phyloP scores from a whole-genome alignment of 2,329 filamentous ascomycete species.

The Ophiostoma ulmi region DNA sequence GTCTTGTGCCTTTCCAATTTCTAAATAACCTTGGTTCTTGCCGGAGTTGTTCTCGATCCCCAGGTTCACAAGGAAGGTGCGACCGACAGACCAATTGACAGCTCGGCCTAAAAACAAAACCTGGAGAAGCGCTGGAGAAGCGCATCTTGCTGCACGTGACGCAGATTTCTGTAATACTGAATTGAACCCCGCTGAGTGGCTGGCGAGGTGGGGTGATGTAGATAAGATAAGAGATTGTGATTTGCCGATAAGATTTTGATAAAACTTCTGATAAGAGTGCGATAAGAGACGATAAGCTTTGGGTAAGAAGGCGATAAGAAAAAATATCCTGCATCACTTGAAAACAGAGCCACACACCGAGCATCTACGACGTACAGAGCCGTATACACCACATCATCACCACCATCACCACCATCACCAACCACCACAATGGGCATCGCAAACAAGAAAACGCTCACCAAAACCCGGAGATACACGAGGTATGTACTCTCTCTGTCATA shows the following conservation, averaged over 20 bases:
- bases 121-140: conserved; percentile 2
- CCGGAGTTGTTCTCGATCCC: background rate
- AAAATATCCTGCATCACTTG: conserved; percentile 13
- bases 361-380: background rate
- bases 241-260: conserved; percentile 10
- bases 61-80: conserved; percentile 8
- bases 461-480: conserved; percentile 69
- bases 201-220: background rate
- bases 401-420: background rate
- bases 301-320: background rate
- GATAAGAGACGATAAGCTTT: background rate
- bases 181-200: conserved; percentile 10
- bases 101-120: background rate
- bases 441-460: conserved; percentile 62
- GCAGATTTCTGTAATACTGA: background rate
- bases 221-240: conserved; percentile 4
- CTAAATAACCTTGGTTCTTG: background rate
- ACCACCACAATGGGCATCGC: conserved; percentile 57
- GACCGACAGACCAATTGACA: conserved; percentile 1
- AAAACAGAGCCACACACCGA: background rate
- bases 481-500: conserved; percentile 33
- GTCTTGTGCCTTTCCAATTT: background rate
- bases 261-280: background rate
- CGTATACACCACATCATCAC: background rate
- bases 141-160: background rate